Conservation (phyloP, 108 stramenopile genomes). For the Nannochloropsis granulata region DNA sequence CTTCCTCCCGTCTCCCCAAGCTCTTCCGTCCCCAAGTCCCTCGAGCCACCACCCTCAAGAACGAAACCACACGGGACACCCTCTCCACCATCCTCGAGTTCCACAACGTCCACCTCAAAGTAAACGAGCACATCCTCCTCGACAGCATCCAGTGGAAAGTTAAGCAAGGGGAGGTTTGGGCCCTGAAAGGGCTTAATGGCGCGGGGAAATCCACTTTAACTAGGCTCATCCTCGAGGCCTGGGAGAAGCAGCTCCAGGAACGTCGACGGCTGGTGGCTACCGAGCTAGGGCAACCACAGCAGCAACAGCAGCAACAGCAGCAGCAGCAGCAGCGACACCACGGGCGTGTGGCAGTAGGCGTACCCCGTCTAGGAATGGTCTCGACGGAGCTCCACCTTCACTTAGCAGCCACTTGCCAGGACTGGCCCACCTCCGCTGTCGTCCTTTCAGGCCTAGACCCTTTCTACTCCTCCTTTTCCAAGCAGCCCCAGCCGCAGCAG, state of each 20-base stretch:
- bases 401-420: conserved; percentile 18
- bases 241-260: background rate
- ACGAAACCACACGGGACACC: background rate
- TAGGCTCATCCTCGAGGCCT: background rate
- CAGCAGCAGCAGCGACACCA: background rate
- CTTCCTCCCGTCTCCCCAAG: background rate
- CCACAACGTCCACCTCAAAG: background rate
- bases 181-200: background rate
- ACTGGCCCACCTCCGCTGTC: conserved; percentile 3
- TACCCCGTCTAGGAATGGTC: conserved; percentile 45
- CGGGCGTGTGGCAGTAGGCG: background rate
- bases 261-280: background rate
- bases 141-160: background rate
- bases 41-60: background rate
- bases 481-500: background rate
- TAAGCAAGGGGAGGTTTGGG: background rate
- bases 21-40: background rate
- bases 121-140: background rate
- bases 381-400: conserved; percentile 58
- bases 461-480: background rate
- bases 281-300: background rate
- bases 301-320: background rate
- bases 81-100: background rate
- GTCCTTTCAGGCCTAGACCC: conserved; percentile 24
- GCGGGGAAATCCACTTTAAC: background rate